These are phyloP conservation scores for Penicillium expansum DNA, from an alignment of 2,329 filamentous ascomycete genomes.

Conservation along the genomic window DNA sequence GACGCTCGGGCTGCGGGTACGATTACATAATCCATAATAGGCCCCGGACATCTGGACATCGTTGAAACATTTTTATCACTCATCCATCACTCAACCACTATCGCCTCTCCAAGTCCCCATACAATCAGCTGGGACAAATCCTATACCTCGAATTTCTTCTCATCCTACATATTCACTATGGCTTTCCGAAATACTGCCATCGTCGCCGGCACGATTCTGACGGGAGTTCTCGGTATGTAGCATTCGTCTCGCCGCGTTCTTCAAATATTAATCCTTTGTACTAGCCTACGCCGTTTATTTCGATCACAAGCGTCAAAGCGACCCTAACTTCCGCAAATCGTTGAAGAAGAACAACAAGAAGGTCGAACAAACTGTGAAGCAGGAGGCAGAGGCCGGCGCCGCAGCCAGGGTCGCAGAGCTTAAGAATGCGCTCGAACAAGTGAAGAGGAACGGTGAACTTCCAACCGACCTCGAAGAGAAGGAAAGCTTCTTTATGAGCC, in stretches of 20 bases:
- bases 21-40: constrained; percentile 1
- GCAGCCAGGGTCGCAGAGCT: constrained; percentile 61
- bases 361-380: constrained; percentile 47
- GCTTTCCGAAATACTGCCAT: constrained; percentile 46
- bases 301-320: constrained; percentile 62
- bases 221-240: constrained; percentile 54
- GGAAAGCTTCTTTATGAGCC: constrained; percentile 94
- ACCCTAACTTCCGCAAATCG: constrained; percentile 61
- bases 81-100: neutral
- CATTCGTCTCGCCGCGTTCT: neutral
- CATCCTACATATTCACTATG: constrained; percentile 2
- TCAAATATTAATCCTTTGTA: constrained; percentile 9
- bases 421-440: constrained; percentile 71
- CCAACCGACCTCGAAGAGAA: constrained; percentile 86
- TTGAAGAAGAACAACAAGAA: constrained; percentile 52
- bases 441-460: constrained; percentile 81
- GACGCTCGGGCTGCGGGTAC: constrained; percentile 5
- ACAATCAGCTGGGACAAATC: neutral
- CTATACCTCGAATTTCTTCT: neutral
- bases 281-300: constrained; percentile 65
- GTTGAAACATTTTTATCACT: constrained; percentile 10
- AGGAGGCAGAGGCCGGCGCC: constrained; percentile 48
- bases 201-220: constrained; percentile 58
- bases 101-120: neutral
- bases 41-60: constrained; percentile 3